Conservation (phyloP, 768 basidiomycete species). For the Suillus tomentosus region DNA sequence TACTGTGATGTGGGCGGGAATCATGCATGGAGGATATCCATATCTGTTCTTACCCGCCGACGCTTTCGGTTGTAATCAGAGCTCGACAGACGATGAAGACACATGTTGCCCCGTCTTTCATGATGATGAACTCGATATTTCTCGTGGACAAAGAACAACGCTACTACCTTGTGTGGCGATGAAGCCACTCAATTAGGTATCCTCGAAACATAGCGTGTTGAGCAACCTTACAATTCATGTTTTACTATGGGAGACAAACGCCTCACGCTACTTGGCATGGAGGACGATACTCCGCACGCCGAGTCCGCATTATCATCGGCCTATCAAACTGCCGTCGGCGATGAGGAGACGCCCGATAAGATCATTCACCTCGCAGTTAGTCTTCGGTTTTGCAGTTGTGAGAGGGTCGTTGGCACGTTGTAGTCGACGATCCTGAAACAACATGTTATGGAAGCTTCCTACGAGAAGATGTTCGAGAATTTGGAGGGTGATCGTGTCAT, state of each 20-base stretch:
- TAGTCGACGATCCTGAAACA: conserved; percentile 29
- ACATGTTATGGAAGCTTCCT: conserved; percentile 21
- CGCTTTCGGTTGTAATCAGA: neutral
- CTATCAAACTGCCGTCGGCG: conserved; percentile 28
- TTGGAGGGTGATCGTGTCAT: neutral
- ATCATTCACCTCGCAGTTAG: conserved; percentile 34
- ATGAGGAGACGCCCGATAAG: conserved; percentile 27
- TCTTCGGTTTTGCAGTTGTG: conserved; percentile 33
- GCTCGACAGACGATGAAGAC: neutral
- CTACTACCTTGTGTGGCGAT: neutral
- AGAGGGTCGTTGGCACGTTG: conserved; percentile 34
- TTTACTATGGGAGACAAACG: conserved; percentile 21
- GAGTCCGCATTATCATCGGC: conserved; percentile 39
- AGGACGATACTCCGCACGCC: conserved; percentile 20
- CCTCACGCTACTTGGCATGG: conserved; percentile 21
- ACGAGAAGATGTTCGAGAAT: conserved; percentile 18
- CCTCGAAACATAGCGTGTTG: conserved; percentile 11
- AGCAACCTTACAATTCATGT: neutral
- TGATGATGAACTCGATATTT: neutral
- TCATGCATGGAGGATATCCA: neutral
- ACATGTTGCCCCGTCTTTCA: neutral
- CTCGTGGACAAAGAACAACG: neutral
- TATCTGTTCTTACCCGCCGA: neutral
- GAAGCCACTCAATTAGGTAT: neutral
- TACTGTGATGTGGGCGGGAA: conserved; percentile 18